Evolutionary conservation across 768 basidiomycete genomes (phyloP), one percentile per base, ranked within the genome.

Genomic region (Psilocybe cubensis): DNA sequence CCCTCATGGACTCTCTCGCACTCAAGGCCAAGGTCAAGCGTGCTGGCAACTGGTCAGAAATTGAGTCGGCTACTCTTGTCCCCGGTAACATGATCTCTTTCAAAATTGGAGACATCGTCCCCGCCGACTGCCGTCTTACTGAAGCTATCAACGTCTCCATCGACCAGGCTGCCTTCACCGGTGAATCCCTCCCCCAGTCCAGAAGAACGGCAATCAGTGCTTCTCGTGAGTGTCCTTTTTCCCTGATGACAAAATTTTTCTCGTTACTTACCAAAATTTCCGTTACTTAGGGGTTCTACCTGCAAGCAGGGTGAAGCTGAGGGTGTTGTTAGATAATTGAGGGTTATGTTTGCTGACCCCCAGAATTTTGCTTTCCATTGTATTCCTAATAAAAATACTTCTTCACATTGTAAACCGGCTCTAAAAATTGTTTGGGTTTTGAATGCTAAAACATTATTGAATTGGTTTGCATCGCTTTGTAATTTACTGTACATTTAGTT

Each of bases 241-340:
- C n/a, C 12, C 12, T 31, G 29, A 6, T 31, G 5, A 6, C 35
- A 14, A n/a, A 38, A 4, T 49, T 41, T 18, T n/a, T 43, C 52
- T 60, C 55, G 29, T 64, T n/a, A 42, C 31, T 20, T 51, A n/a
- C 57, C n/a, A n/a, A n/a, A n/a, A n/a, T 58, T 44, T 48, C 46
- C 45, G 47, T 44, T 56, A 41, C 66, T 53, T 40, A 94, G 92
- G 54, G 96, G 96, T 62, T 98, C 96, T 43, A 98, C 94, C 55
- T 98, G 96, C 76, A 98, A 98, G 76, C 93, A 96, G 80, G 96
- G 96, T 78, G 96, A 98, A 74, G 96, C 96, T n/a, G 96, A 98
- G 79, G 96, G 93, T 74, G 89, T 98, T 54, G 96, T 98, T 68
- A 98, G n/a, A n/a, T n/a, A n/a, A n/a, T n/a, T n/a, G n/a, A n/a